Conservation (phyloP, 2,329 filamentous ascomycete species). For the Cladosporium sp. region DNA sequence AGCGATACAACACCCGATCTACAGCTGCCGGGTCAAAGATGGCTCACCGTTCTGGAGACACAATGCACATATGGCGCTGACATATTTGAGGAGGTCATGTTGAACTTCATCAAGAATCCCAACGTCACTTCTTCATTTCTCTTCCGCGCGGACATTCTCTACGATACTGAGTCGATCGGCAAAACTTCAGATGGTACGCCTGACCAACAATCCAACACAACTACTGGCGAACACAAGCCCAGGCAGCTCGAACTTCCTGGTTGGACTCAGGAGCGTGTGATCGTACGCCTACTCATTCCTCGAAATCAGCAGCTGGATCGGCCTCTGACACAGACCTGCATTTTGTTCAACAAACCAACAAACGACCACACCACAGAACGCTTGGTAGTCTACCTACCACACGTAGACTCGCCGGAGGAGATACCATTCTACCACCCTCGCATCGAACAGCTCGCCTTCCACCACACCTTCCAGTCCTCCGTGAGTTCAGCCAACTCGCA, state of each 20-base stretch:
- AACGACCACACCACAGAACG: conserved; percentile 41
- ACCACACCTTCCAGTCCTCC: conserved; percentile 62
- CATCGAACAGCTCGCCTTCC: conserved; percentile 71
- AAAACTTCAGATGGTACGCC: conserved; percentile 17
- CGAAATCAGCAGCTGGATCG: conserved; percentile 76
- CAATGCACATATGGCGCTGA: conserved; percentile 11
- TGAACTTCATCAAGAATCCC: conserved; percentile 74
- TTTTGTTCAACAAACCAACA: conserved; percentile 55
- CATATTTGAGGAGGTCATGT: conserved; percentile 66
- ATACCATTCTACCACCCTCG: conserved; percentile 88
- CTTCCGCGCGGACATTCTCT: conserved; percentile 74
- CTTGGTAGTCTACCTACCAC: conserved; percentile 77
- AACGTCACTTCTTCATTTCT: conserved; percentile 78
- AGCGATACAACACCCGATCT: conserved; percentile 23
- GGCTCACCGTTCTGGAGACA: conserved; percentile 31
- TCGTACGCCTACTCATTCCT: conserved; percentile 78
- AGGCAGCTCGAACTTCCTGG: conserved; percentile 21
- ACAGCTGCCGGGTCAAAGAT: conserved; percentile 28
- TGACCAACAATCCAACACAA: conserved; percentile 24
- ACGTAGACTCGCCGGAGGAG: conserved; percentile 60
- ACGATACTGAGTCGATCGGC: conserved; percentile 45
- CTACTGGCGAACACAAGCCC: neutral
- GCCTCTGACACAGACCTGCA: conserved; percentile 78
- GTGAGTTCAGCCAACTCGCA: neutral
- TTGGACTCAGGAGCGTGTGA: conserved; percentile 57